A percentile compares a stretch with the other conserved stretches of the same genome.
Evolutionary conservation across 768 basidiomycete genomes (phyloP).

Genomic region (Kondoa malvinella): DNA sequence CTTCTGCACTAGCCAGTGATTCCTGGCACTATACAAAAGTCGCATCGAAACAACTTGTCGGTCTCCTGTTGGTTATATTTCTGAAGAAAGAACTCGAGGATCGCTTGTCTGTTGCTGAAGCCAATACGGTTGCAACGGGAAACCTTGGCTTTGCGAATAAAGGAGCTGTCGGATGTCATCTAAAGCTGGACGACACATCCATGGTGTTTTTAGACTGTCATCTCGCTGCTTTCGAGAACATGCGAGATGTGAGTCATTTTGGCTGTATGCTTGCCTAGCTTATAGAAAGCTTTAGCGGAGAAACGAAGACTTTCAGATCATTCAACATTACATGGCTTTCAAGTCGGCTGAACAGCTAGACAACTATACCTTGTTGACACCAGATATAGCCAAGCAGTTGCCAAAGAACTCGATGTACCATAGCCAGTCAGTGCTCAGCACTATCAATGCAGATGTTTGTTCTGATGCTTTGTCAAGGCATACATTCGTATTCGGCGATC

Average conservation of each 20-base stretch:
- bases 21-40: neutral
- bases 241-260: constrained; percentile 4
- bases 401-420: neutral
- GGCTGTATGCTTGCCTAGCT: constrained; percentile 6
- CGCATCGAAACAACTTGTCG: neutral
- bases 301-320: neutral
- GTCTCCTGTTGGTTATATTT: neutral
- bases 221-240: constrained; percentile 15
- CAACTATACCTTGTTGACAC: neutral
- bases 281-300: neutral
- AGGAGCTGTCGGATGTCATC: neutral
- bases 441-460: constrained; percentile 11
- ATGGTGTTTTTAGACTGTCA: constrained; percentile 10
- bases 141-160: neutral
- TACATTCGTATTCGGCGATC: constrained; percentile 26
- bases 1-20: neutral
- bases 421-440: neutral
- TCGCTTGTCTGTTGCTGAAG: neutral
- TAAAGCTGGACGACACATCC: constrained; percentile 8
- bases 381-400: neutral
- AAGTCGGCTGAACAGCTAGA: neutral
- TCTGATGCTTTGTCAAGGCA: constrained; percentile 13
- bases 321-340: neutral
- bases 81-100: neutral
- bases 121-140: neutral